Percentiles rank a stretch among this genome's conserved stretches.
phyloP scores from a whole-genome alignment of 805 yeast species.

The Saccharomycopsis fodiens region DNA sequence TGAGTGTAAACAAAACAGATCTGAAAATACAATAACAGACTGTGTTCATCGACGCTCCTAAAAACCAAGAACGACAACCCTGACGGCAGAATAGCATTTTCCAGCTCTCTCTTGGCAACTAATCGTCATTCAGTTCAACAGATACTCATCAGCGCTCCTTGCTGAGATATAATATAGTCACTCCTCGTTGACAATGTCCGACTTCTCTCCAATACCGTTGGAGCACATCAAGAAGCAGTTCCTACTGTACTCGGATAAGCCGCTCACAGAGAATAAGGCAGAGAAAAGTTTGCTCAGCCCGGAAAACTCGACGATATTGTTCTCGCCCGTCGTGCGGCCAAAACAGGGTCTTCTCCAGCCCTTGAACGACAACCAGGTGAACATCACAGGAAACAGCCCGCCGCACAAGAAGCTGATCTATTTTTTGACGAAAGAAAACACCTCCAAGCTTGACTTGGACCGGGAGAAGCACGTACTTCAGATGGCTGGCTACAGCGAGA shows the following conservation, averaged over 20 bases:
- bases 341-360: background rate
- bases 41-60: too few species aligned
- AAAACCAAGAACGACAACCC: background rate
- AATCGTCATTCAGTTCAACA: too few species aligned
- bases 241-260: constrained; percentile 2
- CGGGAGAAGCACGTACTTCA: constrained; percentile 34
- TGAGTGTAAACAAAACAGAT: background rate
- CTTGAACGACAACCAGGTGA: background rate
- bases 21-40: too few species aligned
- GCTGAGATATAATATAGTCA: too few species aligned
- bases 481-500: constrained; percentile 35
- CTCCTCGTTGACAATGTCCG: too few species aligned
- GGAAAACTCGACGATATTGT: background rate
- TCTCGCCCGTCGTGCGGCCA: constrained; percentile 4
- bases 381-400: background rate
- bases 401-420: background rate
- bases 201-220: constrained; percentile 20
- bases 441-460: constrained; percentile 16
- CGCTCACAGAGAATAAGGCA: constrained; percentile 1
- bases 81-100: background rate
- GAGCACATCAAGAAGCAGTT: constrained; percentile 18
- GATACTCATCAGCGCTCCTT: too few species aligned
- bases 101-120: background rate
- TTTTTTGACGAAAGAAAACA: background rate
- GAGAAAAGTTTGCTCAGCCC: constrained; percentile 7